Conservation (phyloP, 2,329 filamentous ascomycete species). For the Cryphonectria carpinicola region DNA sequence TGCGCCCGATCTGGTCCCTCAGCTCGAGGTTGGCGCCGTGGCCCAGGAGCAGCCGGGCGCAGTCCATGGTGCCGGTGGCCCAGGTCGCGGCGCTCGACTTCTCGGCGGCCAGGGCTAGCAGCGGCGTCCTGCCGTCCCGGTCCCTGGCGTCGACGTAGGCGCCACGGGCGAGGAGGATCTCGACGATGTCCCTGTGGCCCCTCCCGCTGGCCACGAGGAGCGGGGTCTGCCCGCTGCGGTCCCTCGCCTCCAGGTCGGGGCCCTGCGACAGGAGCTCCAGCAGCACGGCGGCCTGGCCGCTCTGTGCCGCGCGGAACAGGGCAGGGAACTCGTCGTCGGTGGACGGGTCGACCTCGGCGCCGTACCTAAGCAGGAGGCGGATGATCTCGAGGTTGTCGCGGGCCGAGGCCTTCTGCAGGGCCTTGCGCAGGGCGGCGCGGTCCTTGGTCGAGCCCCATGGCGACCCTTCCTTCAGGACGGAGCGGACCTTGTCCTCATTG, state of each 20-base stretch:
- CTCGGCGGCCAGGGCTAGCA: slow-evolving; percentile 43
- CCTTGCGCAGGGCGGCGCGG: slow-evolving; percentile 42
- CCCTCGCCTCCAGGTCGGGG: slow-evolving; percentile 40
- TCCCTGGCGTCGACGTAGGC: slow-evolving; percentile 42
- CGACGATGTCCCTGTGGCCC: slow-evolving; percentile 40
- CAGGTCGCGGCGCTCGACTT: slow-evolving; percentile 39
- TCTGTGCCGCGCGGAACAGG: slow-evolving; percentile 44
- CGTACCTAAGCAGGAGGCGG: slow-evolving; percentile 43
- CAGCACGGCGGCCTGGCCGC: slow-evolving; percentile 41
- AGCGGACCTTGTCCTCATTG: slow-evolving; percentile 43
- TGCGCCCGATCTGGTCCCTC: slow-evolving; percentile 54
- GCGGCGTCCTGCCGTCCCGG: slow-evolving; percentile 42
- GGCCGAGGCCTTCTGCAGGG: slow-evolving; percentile 44
- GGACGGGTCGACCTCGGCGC: slow-evolving; percentile 42
- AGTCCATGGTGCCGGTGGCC: slow-evolving; percentile 42
- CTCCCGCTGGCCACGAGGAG: slow-evolving; percentile 42
- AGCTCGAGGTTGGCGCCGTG: slow-evolving; percentile 41
- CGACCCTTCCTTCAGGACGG: slow-evolving; percentile 41
- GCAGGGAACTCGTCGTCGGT: slow-evolving; percentile 42
- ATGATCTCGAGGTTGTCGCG: slow-evolving; percentile 43
- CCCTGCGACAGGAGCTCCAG: slow-evolving; percentile 38
- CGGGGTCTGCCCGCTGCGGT: slow-evolving; percentile 40
- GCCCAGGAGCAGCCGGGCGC: slow-evolving; percentile 43
- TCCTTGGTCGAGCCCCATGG: slow-evolving; percentile 42
- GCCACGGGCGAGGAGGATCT: slow-evolving; percentile 38